Evolutionary conservation across 768 basidiomycete genomes (phyloP).

Genomic region (Lactifluus volemus): DNA sequence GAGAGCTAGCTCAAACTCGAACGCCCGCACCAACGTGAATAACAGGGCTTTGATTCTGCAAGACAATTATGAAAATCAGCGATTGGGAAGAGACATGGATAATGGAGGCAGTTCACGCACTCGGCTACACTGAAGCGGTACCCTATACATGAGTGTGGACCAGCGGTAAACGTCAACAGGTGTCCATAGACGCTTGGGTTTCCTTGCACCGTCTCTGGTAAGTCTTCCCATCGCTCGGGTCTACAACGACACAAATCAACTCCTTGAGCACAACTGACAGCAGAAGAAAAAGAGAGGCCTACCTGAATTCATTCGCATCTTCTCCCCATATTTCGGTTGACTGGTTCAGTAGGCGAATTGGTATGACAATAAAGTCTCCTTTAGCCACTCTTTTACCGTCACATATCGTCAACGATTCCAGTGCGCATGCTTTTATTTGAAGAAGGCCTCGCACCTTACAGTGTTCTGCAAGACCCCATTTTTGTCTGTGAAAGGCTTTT

Average conservation of each 20-base stretch:
- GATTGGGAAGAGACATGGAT: no score
- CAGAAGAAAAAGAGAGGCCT: not conserved
- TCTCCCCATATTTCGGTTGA: constrained; percentile 7
- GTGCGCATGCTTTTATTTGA: no score
- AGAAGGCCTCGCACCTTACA: constrained; percentile 10
- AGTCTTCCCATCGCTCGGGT: constrained; percentile 19
- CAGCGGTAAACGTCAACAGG: not conserved
- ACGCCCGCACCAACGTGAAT: constrained; percentile 19
- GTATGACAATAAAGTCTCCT: constrained; percentile 20
- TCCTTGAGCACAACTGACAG: not conserved
- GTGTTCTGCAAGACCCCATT: constrained; percentile 8
- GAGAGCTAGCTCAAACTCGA: constrained; percentile 19
- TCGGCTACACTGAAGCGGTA: constrained; percentile 4
- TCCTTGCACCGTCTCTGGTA: constrained; percentile 8
- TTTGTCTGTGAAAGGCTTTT: constrained; percentile 19
- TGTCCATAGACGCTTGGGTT: constrained; percentile 18
- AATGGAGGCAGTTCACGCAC: constrained; percentile 3
- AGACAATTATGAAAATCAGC: not conserved
- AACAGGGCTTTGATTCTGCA: constrained; percentile 5
- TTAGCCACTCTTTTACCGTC: constrained; percentile 7
- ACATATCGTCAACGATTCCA: not conserved
- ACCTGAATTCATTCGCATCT: constrained; percentile 25
- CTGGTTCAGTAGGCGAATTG: constrained; percentile 24
- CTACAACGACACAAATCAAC: not conserved
- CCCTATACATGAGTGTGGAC: constrained; percentile 24